A percentile compares a stretch with the other conserved stretches of the same genome.
phyloP scores from a whole-genome alignment of 1,139 yeast species.

The Spencermartinsiella ligniputridi region DNA sequence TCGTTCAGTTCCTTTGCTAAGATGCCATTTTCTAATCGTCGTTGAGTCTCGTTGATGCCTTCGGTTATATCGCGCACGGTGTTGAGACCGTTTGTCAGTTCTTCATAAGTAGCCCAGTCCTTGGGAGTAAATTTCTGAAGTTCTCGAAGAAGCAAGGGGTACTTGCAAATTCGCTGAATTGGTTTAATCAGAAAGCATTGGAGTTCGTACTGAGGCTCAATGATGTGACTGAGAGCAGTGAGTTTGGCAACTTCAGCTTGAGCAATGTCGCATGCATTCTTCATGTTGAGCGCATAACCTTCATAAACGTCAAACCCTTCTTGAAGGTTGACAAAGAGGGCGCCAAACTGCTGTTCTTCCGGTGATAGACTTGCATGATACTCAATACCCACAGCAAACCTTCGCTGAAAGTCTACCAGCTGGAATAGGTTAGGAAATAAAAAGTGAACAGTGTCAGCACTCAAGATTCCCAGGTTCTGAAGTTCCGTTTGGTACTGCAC shows the following conservation, averaged over 20 bases:
- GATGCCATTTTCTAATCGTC: slow-evolving; percentile 83
- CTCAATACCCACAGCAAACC: slow-evolving; percentile 83
- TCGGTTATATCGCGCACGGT: slow-evolving; percentile 74
- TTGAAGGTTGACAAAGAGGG: slow-evolving; percentile 71
- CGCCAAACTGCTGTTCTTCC: slow-evolving; percentile 79
- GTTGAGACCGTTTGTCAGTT: slow-evolving; percentile 62
- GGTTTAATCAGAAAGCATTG: slow-evolving; percentile 91
- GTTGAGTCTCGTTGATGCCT: slow-evolving; percentile 88
- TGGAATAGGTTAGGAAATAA: slow-evolving; percentile 84
- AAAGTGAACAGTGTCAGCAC: slow-evolving; percentile 75
- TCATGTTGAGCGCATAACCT: slow-evolving; percentile 80
- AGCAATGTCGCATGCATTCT: slow-evolving; percentile 79
- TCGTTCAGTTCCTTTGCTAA: slow-evolving; percentile 63
- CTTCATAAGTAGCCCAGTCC: slow-evolving; percentile 56
- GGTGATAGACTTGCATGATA: slow-evolving; percentile 76
- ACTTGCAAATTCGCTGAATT: slow-evolving; percentile 89
- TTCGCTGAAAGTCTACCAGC: slow-evolving; percentile 86
- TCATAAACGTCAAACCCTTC: slow-evolving; percentile 85
- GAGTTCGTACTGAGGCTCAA: slow-evolving; percentile 84
- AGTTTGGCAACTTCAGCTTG: slow-evolving; percentile 57
- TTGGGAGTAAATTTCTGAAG: slow-evolving; percentile 61
- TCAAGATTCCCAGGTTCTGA: slow-evolving; percentile 57
- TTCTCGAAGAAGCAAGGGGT: slow-evolving; percentile 77
- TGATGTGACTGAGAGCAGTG: slow-evolving; percentile 51
- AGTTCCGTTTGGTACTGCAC: slow-evolving; percentile 66